Evolutionary conservation across 805 yeast species (phyloP).

Genomic region (Candida glaebosa): DNA sequence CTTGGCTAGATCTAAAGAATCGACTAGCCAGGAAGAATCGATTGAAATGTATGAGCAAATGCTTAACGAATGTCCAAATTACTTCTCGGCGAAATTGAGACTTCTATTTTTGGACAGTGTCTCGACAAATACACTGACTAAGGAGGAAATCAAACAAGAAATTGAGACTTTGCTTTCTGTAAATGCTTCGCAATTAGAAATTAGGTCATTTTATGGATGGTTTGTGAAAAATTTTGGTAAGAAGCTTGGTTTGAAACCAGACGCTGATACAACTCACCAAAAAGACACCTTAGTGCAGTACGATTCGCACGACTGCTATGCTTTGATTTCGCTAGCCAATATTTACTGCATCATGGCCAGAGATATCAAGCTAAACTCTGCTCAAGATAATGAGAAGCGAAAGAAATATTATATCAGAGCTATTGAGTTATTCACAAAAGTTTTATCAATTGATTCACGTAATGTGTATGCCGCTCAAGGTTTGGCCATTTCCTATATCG

Average conservation of each 20-base stretch:
- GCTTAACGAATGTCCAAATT: constrained; percentile 60
- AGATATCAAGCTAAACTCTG: constrained; percentile 50
- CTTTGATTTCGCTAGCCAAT: constrained; percentile 86
- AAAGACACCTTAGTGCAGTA: constrained; percentile 78
- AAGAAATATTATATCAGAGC: constrained; percentile 81
- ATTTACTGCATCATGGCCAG: constrained; percentile 80
- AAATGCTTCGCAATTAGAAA: constrained; percentile 65
- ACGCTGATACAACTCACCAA: constrained; percentile 72
- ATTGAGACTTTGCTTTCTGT: constrained; percentile 51
- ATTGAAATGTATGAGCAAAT: constrained; percentile 50
- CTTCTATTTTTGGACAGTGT: constrained; percentile 58
- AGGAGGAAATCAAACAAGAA: constrained; percentile 49
- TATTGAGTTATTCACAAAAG: constrained; percentile 89
- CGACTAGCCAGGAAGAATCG: constrained; percentile 36
- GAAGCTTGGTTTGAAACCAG: constrained; percentile 45
- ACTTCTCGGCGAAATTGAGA: constrained; percentile 74
- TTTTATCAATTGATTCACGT: constrained; percentile 73
- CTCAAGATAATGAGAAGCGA: constrained; percentile 49
- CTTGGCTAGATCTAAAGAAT: constrained; percentile 71
- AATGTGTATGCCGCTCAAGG: constrained; percentile 98
- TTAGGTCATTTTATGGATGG: constrained; percentile 93
- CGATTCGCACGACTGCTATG: constrained; percentile 86
- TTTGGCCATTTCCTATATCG: constrained; percentile 88
- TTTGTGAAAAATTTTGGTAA: constrained; percentile 61
- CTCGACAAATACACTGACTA: constrained; percentile 30